Conservation (phyloP, 108 stramenopile species). For the Mayamaea pseudoterrestris region DNA sequence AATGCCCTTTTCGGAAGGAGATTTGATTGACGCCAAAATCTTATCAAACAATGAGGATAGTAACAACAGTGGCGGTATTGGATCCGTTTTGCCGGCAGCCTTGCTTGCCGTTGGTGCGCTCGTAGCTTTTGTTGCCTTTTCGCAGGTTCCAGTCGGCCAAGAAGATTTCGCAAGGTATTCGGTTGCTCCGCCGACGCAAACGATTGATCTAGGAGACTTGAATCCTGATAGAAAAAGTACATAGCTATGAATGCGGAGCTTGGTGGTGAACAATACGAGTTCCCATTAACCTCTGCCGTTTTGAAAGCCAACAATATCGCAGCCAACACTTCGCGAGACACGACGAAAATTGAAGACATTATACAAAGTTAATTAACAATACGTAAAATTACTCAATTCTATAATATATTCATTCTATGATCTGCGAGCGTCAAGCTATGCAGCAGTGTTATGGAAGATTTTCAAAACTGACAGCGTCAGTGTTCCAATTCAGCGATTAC, state of each 20-base stretch:
- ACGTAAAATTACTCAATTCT: no score
- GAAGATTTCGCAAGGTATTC: slow-evolving; percentile 5
- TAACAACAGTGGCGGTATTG: background rate
- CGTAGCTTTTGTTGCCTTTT: slow-evolving; percentile 1
- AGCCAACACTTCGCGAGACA: no score
- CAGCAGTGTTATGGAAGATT: no score
- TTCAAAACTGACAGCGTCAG: no score
- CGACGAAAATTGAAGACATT: no score
- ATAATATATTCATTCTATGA: no score
- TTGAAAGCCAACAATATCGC: no score
- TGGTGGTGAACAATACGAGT: no score
- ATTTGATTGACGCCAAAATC: slow-evolving; percentile 8
- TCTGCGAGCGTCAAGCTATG: no score
- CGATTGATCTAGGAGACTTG: slow-evolving; percentile 7
- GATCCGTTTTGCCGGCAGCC: background rate
- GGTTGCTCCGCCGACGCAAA: background rate
- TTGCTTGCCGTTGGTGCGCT: slow-evolving; percentile 2
- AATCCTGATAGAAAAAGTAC: background rate
- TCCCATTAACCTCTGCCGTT: no score
- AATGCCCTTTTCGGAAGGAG: slow-evolving; percentile 1
- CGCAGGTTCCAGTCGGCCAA: slow-evolving; percentile 10
- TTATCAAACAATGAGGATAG: background rate
- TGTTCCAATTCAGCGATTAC: no score
- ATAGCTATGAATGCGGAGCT: background rate
- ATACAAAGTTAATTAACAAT: no score